These are phyloP conservation scores for slime mould (Dictyostelium discoideum) DNA, from an alignment of 78 protist genomes.

Conservation along the genomic window DNA sequence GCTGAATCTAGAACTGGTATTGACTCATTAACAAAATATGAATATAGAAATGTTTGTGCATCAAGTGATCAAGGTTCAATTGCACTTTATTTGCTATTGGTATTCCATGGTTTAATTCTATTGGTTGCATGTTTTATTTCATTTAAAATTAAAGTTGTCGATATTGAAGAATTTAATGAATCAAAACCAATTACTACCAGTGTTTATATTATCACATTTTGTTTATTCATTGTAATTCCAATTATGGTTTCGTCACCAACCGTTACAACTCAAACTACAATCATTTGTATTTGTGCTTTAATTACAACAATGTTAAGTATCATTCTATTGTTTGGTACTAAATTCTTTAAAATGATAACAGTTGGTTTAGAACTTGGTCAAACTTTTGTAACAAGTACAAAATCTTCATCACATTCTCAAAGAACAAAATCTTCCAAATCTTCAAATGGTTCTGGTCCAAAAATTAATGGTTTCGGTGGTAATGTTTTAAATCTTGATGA, in stretches of 20 bases:
- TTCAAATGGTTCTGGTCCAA: neutral
- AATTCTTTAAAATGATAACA: neutral
- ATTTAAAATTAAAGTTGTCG: conserved; percentile 32
- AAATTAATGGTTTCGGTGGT: neutral
- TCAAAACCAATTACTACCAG: conserved; percentile 10
- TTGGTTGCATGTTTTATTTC: conserved; percentile 55
- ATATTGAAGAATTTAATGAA: conserved; percentile 39
- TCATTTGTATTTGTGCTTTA: conserved; percentile 24
- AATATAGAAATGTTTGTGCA: conserved; percentile 12
- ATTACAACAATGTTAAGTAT: neutral
- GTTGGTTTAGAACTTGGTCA: neutral
- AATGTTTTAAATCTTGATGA: neutral
- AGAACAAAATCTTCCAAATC: neutral
- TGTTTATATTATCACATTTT: conserved; percentile 31
- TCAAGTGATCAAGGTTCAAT: neutral
- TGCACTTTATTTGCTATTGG: conserved; percentile 1
- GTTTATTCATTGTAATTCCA: conserved; percentile 57
- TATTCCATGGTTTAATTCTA: conserved; percentile 42
- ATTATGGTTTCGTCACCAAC: conserved; percentile 20
- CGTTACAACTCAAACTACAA: neutral
- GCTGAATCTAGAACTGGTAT: neutral
- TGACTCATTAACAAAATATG: conserved; percentile 2
- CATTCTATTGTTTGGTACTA: neutral
- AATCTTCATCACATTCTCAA: neutral
- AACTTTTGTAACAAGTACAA: neutral